Evolutionary conservation across 345 rosid species (phyloP).

Genomic region (Moricandia arvensis): DNA sequence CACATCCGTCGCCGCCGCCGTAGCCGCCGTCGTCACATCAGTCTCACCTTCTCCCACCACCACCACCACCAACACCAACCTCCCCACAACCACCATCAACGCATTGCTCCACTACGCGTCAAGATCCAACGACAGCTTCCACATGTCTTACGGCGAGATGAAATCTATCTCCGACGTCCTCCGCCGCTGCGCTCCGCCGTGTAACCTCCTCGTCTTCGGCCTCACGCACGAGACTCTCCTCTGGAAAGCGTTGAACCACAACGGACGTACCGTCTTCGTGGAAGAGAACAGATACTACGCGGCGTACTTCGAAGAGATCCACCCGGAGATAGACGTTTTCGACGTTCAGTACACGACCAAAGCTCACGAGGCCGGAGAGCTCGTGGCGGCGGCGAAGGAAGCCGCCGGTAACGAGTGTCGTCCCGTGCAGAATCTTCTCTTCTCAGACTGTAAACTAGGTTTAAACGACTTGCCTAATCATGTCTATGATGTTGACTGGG

Average conservation of each 20-base stretch:
- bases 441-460: conserved; percentile 86
- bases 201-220: conserved; percentile 86
- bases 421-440: conserved; percentile 89
- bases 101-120: conserved; percentile 84
- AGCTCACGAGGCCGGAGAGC: conserved; percentile 57
- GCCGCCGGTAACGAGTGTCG: conserved; percentile 70
- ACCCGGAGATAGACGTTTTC: conserved; percentile 86
- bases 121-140: conserved; percentile 74
- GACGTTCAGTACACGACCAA: conserved; percentile 95
- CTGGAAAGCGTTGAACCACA: conserved; percentile 87
- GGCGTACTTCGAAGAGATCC: conserved; percentile 79
- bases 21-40: conserved; percentile 19
- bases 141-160: conserved; percentile 68
- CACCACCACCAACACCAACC: conserved; percentile 13
- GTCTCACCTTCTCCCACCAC: neutral
- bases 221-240: conserved; percentile 94
- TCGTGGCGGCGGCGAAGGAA: conserved; percentile 54
- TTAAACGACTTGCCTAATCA: conserved; percentile 91
- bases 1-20: conserved; percentile 28
- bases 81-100: conserved; percentile 59
- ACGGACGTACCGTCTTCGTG: conserved; percentile 82
- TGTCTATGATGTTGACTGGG: conserved; percentile 95
- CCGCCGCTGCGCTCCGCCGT: conserved; percentile 77
- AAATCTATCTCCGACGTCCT: conserved; percentile 80
- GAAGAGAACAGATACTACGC: conserved; percentile 96